These are phyloP conservation scores for Chaetothyriales sp. DNA, from an alignment of 2,329 filamentous ascomycete species.

Conservation along the genomic window DNA sequence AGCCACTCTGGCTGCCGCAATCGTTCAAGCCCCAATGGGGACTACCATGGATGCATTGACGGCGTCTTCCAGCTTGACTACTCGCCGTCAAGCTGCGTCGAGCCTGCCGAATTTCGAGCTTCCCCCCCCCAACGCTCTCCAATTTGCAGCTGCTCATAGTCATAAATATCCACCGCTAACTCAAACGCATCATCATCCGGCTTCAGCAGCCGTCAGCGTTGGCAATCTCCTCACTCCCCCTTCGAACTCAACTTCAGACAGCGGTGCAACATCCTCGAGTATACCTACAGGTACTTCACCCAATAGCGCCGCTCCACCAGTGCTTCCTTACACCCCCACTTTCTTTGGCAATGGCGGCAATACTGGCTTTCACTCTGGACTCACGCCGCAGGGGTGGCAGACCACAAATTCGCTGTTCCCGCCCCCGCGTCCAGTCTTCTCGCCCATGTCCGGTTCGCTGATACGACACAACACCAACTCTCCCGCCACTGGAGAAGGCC, in stretches of 20 bases:
- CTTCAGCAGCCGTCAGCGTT: conserved; percentile 37
- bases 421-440: conserved; percentile 40
- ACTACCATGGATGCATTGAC: conserved; percentile 47
- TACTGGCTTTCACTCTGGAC: conserved; percentile 36
- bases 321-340: conserved; percentile 45
- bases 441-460: conserved; percentile 41
- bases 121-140: conserved; percentile 45
- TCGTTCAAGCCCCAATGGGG: conserved; percentile 49
- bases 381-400: conserved; percentile 34
- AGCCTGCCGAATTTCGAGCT: conserved; percentile 58
- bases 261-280: conserved; percentile 40
- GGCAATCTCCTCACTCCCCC: conserved; percentile 51
- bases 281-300: conserved; percentile 32
- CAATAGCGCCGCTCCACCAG: conserved; percentile 43
- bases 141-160: conserved; percentile 30
- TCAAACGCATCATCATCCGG: conserved; percentile 28
- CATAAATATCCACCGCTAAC: conserved; percentile 36
- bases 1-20: conserved; percentile 50
- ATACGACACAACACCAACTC: conserved; percentile 42
- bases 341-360: conserved; percentile 50
- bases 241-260: conserved; percentile 40
- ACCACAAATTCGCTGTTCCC: conserved; percentile 28
- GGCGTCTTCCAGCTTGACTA: conserved; percentile 52
- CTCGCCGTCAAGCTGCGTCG: conserved; percentile 56
- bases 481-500: conserved; percentile 43